These are phyloP conservation scores for Nitzschia putrida DNA, from an alignment of 108 stramenopile species.

Conservation along the genomic window DNA sequence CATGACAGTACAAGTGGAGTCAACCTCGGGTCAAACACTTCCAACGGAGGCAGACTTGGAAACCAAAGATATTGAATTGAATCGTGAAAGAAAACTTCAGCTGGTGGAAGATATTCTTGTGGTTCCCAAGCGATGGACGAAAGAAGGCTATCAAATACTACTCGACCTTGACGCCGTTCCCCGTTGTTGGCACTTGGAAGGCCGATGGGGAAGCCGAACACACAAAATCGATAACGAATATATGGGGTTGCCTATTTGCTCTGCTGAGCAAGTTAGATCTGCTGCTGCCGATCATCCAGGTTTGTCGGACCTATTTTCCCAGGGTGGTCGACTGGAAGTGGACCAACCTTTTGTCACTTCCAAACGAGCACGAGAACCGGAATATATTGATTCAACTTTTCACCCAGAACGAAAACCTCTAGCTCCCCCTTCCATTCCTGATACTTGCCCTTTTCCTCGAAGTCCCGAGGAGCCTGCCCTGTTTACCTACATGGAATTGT, in stretches of 20 bases:
- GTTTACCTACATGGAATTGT: slow-evolving; percentile 79
- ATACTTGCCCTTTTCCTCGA: background rate
- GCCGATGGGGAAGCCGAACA: slow-evolving; percentile 72
- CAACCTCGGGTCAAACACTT: too few relatives aligned
- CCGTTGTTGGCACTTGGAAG: slow-evolving; percentile 72
- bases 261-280: background rate
- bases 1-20: too few relatives aligned
- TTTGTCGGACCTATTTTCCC: slow-evolving; percentile 37
- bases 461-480: slow-evolving; percentile 2
- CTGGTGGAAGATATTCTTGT: slow-evolving; percentile 41
- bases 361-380: slow-evolving; percentile 21
- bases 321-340: slow-evolving; percentile 45
- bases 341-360: slow-evolving; percentile 23
- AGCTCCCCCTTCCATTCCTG: background rate
- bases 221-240: slow-evolving; percentile 38
- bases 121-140: slow-evolving; percentile 63
- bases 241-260: slow-evolving; percentile 37
- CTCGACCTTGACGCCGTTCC: slow-evolving; percentile 43
- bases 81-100: background rate
- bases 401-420: slow-evolving; percentile 40
- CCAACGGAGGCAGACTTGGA: too few relatives aligned
- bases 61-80: background rate
- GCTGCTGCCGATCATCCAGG: background rate
- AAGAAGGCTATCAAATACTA: slow-evolving; percentile 58
- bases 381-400: slow-evolving; percentile 39